These are phyloP conservation scores for Bacidia rubella DNA, from an alignment of 495 filamentous ascomycete species.

Conservation along the genomic window DNA sequence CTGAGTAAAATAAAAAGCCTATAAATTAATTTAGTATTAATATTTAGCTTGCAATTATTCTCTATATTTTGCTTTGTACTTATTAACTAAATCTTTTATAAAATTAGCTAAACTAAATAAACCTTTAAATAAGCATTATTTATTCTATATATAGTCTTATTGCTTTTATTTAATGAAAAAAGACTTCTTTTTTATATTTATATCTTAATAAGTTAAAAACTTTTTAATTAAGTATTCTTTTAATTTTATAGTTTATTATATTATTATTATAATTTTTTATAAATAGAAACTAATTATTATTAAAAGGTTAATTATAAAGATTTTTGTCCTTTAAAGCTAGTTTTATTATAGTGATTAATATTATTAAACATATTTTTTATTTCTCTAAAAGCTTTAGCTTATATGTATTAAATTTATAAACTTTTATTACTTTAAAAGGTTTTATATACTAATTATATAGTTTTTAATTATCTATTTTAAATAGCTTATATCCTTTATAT, in stretches of 20 bases:
- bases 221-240: not conserved
- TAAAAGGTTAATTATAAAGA: not conserved
- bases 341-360: not conserved
- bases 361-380: not conserved
- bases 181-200: not conserved
- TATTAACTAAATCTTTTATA: constrained; percentile 1
- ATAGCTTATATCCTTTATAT: not conserved
- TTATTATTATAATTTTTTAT: not conserved
- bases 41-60: not conserved
- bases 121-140: too few species aligned
- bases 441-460: not conserved
- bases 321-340: not conserved
- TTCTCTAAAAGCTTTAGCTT: not conserved
- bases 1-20: not conserved
- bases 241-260: not conserved
- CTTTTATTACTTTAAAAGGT: not conserved
- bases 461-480: not conserved
- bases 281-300: not conserved
- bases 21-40: not conserved
- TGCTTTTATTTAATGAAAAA: not conserved
- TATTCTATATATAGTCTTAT: not conserved
- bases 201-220: not conserved
- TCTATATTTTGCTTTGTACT: not conserved
- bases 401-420: not conserved
- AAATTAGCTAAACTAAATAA: too few species aligned